Base-by-base conservation (phyloP, 257 asterid species). In the Fraxinus pennsylvanica region DNA sequence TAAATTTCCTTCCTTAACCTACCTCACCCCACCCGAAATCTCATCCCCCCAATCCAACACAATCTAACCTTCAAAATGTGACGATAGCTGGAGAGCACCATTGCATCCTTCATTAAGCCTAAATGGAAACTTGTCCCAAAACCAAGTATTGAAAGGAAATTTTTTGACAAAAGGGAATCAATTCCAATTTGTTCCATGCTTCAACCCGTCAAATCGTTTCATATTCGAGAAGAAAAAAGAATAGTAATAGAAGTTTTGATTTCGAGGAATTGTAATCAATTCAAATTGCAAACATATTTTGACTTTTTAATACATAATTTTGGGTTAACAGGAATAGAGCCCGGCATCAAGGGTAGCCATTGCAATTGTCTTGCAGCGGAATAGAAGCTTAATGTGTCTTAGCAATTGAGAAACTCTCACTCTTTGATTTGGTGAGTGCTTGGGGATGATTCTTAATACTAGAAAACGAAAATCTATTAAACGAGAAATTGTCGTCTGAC, bases 401-500 rank as follows among this genome's bases (percentile, higher is more conserved):
- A 91, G 86, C 35, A 89, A 87, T 21, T 90, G 90, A 54, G 92
- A 73, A 65, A 89, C 81, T 76, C 74, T 88, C 92, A 0, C 85
- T 81, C 73, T 89, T 90, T 2, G 90, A 76, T 75, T 68, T 82
- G 0, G 89, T 88, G 2, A 87, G 82, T 1, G 84, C 10, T 32
- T 73, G 74, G n/a, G 81, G 81, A 70, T 77, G 75, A 52, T 45
- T 76, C 33, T 72, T 35, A 50, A 78, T 80, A 8, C 79, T 69
- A 21, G 83, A 80, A 45, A 65, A 70, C 0, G 94, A 88, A 63
- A 87, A 86, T 74, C 87, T 86, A 66, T 86, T 80, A 84, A 87
- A 86, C 69, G 91, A 85, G 69, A 94, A 88, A 43, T 92, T 88
- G 85, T 94, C 97, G 68, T 92, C 96, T 10, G 99, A 87, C 83